Evolutionary conservation across 73 alveolate species (phyloP).

Genomic region (Uronychia binucleata): DNA sequence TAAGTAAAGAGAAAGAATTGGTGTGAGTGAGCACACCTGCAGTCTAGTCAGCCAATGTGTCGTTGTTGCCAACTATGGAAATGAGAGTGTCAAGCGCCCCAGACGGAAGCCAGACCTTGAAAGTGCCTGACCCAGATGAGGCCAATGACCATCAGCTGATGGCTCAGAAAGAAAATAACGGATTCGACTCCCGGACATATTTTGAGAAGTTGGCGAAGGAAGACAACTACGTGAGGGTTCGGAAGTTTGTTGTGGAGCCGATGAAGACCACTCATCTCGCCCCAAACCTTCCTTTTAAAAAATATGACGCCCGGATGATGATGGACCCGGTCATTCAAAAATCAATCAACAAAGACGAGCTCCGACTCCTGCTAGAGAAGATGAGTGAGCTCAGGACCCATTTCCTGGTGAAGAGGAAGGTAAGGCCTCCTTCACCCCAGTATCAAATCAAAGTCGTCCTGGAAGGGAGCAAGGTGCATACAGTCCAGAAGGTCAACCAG

Average conservation of each 20-base stretch:
- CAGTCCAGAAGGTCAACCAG: not conserved
- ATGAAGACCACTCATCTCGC: not conserved
- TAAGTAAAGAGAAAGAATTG: too few relatives aligned
- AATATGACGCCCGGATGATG: not conserved
- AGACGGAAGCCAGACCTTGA: too few relatives aligned
- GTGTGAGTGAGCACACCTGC: too few relatives aligned
- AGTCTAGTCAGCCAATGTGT: too few relatives aligned
- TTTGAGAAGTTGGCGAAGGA: slow-evolving; percentile 2
- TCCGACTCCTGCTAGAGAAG: not conserved
- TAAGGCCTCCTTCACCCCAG: not conserved
- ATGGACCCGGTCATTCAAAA: not conserved
- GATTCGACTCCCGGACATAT: too few relatives aligned
- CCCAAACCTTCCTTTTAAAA: not conserved
- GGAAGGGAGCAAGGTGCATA: not conserved
- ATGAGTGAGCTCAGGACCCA: not conserved
- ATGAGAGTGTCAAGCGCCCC: too few relatives aligned
- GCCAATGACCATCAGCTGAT: not conserved
- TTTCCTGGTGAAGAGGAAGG: not conserved
- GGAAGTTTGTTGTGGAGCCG: not conserved
- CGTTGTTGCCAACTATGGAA: too few relatives aligned
- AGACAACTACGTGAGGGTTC: not conserved
- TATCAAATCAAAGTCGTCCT: not conserved
- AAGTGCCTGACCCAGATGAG: too few relatives aligned
- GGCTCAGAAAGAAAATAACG: too few relatives aligned
- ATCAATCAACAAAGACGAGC: not conserved